Conservation (phyloP, 2,329 filamentous ascomycete genomes). For the Ophiostoma quercus region DNA sequence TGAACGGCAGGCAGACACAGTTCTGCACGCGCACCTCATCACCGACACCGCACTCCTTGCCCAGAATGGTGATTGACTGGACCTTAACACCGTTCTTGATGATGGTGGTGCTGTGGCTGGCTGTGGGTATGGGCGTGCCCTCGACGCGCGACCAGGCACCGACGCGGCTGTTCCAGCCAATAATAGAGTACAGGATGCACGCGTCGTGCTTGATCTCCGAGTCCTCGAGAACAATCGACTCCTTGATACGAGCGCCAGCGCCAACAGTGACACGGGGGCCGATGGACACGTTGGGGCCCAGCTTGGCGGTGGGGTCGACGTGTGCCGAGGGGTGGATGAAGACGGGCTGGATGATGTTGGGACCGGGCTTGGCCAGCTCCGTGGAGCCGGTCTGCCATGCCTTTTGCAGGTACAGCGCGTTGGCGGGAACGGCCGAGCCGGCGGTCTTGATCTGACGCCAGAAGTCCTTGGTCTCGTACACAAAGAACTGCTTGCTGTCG, state of each 20-base stretch:
- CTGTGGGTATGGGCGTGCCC: constrained; percentile 81
- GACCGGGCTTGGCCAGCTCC: constrained; percentile 76
- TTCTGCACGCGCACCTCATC: constrained; percentile 97
- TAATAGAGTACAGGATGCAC: constrained; percentile 90
- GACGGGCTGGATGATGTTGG: constrained; percentile 85
- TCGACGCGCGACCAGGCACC: constrained; percentile 98
- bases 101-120: constrained; percentile 87
- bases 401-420: constrained; percentile 93
- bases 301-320: constrained; percentile 90
- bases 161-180: constrained; percentile 93
- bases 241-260: constrained; percentile 86
- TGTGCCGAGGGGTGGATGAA: constrained; percentile 90
- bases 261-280: constrained; percentile 83
- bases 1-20: constrained; percentile 94
- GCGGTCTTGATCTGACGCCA: constrained; percentile 99
- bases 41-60: constrained; percentile 89
- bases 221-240: constrained; percentile 92
- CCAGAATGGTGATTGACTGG: constrained; percentile 94
- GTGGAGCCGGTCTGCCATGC: constrained; percentile 76
- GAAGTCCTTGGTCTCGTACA: constrained; percentile 97
- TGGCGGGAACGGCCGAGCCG: constrained; percentile 91
- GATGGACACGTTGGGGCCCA: constrained; percentile 94
- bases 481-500: constrained; percentile 96
- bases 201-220: constrained; percentile 95
- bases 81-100: constrained; percentile 98